Evolutionary conservation across 495 filamentous ascomycete genomes (phyloP), one percentile per base, ranked within the genome.

Genomic region (Lentithecium fluviatile): DNA sequence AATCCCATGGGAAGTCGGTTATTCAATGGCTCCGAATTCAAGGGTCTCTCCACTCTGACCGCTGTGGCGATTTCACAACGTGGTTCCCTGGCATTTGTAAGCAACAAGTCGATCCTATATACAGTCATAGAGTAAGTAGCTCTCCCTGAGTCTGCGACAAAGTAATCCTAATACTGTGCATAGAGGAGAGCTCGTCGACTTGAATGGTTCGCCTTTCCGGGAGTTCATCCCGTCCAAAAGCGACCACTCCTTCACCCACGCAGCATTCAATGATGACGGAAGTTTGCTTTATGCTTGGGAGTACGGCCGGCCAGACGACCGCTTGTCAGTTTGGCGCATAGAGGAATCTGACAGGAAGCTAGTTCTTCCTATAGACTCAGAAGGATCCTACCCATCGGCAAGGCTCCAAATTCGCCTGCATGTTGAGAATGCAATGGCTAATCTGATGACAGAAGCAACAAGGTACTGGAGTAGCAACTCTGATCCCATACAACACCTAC

Each of bases 221-320:
- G 17, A 53, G 15, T 20, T 12, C 11, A 53, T 53, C 3, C 51
- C 12, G 15, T 26, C 51, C 12, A 38, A 53, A 42, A 19, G 6
- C 8, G 49, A 53, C 21, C 51, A 53, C 21, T 19, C 13, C 2
- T 53, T 53, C 15, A 53, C 19, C 25, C 15, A 53, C 21, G 51
- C 36, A 6, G 36, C 32, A 6, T 53, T 53, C 36, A 53, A 42
- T 20, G 36, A 53, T 15, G 51, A 53, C 15, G 51, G 51, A 38
- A 53, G 26, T 32, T 10, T 42, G 11, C 36, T 53, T 6, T 53
- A 53, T 25, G 51, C 51, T 6, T 53, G 51, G 51, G 32, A 53
- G 36, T 40, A 20, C 37, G 51, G 51, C 20, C 29, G 51, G 17
- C 51, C 36, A 2, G 36, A 53, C 15, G 51, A 53, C 20, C 20